Base-by-base conservation (phyloP, 768 basidiomycete species). In the Suillus plorans region DNA sequence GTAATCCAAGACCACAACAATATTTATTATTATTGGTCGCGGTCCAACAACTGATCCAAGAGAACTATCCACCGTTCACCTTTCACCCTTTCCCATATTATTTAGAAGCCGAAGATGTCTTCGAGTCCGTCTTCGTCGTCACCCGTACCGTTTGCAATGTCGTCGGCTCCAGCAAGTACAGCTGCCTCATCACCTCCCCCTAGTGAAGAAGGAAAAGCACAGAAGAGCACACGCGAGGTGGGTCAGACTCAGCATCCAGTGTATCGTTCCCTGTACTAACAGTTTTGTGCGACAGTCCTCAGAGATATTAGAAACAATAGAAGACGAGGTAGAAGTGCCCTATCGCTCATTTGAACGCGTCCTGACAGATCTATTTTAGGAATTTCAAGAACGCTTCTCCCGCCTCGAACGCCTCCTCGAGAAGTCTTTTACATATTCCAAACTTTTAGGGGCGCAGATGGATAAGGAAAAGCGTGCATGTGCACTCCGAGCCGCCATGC, bases 391-490 rank as follows among this genome's bases (percentile, higher is more conserved):
- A 41, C 83, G 86, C 52, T 82, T 83, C 39, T 71, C 77, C 28
- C 80, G 84, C 12, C 85, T 93, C 22, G 81, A 86, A 62, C 86
- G 81, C 60, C 84, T 95, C 31, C 82, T 95, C 25, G 83, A 94
- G 62, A 90, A 90, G 69, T 93, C 92, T 0, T 84, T 85, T 1
- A 81, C 89, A n/a, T 95, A 90, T 70, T 89, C 92, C 1, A 82
- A 80, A 61, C 82, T 92, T 49, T 80, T 95, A 16, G 85, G 88
- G 56, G 80, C 86, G 28, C 85, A 89, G 63, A 94, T 95, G 91
- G 90, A 92, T 66, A 80, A 85, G 71, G 85, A 63, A 67, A 77
- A 67, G 74, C 80, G 71, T 64, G 78, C 67, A 16, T 74, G 69
- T 37, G 74, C 72, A 0, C 44, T 78, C 31, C 69, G 74, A 59